Conservation (phyloP, 495 filamentous ascomycete species). For the Cudoniella acicularis region DNA sequence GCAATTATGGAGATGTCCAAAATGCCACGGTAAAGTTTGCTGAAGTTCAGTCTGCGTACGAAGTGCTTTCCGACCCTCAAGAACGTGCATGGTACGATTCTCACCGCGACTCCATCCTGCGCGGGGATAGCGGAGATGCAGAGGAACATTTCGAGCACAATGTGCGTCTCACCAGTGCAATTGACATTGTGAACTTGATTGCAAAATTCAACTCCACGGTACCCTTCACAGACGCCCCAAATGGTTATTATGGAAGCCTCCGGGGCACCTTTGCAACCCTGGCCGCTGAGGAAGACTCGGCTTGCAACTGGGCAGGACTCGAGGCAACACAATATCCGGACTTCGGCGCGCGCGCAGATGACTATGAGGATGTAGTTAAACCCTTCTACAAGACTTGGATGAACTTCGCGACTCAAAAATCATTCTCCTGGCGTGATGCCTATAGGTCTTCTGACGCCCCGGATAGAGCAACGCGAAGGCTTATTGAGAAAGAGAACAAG, state of each 20-base stretch:
- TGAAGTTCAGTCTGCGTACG: conserved; percentile 88
- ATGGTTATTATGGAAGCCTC: conserved; percentile 80
- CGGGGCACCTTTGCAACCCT: conserved; percentile 72
- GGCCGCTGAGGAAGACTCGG: conserved; percentile 73
- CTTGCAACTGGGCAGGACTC: conserved; percentile 62
- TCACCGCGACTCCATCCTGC: conserved; percentile 79
- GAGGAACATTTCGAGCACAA: conserved; percentile 58
- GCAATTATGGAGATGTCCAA: conserved; percentile 84
- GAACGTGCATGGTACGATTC: conserved; percentile 98
- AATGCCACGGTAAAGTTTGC: conserved; percentile 81
- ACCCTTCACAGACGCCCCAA: conserved; percentile 69
- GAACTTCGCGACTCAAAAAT: conserved; percentile 77
- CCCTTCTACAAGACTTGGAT: conserved; percentile 82
- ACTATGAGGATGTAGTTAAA: conserved; percentile 66
- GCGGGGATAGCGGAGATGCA: conserved; percentile 39
- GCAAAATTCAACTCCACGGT: conserved; percentile 71
- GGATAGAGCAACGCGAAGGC: conserved; percentile 74
- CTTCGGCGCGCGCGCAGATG: conserved; percentile 69
- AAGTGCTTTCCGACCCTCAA: conserved; percentile 90
- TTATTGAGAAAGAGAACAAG: conserved; percentile 96
- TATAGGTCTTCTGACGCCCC: conserved; percentile 81
- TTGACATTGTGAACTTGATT: conserved; percentile 70
- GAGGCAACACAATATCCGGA: conserved; percentile 61
- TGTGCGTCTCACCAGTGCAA: conserved; percentile 66
- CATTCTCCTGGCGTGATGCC: conserved; percentile 83